Conservation (phyloP, 176 grass and related monocot genomes). For the Microstegium vimineum region DNA sequence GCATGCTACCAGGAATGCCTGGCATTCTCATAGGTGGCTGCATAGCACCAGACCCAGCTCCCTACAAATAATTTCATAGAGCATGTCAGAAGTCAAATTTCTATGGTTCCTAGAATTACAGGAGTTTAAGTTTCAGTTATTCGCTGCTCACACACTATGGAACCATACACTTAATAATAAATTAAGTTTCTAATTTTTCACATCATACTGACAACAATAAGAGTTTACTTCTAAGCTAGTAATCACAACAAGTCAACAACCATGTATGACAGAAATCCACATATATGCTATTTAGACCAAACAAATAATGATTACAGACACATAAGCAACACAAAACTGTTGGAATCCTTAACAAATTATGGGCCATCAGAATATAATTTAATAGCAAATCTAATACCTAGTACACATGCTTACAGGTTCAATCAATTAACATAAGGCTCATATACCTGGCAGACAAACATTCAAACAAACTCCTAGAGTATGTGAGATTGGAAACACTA, state of each 20-base stretch:
- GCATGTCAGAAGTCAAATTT: neutral
- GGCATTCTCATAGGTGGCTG: conserved; percentile 40
- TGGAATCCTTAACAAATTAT: neutral
- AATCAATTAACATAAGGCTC: neutral
- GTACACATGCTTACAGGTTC: neutral
- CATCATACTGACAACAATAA: neutral
- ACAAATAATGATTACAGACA: neutral
- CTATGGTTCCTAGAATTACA: conserved; percentile 8
- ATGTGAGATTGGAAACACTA: neutral
- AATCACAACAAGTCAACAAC: neutral
- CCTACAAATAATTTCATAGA: conserved; percentile 35
- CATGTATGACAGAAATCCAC: neutral
- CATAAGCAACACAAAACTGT: neutral
- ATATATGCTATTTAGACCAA: conserved; percentile 13
- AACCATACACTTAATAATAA: neutral
- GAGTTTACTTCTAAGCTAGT: neutral
- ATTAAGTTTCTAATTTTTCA: neutral
- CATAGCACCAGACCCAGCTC: conserved; percentile 35
- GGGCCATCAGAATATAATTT: neutral
- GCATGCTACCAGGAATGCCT: conserved; percentile 37
- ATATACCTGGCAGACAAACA: neutral
- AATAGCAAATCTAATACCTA: neutral
- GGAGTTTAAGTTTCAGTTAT: conserved; percentile 13
- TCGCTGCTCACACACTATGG: neutral
- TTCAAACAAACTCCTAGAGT: neutral